Percentiles rank a stretch among this genome's conserved stretches.
Evolutionary conservation across 2,329 filamentous ascomycete genomes (phyloP).

Genomic region (Colletotrichum magnum): DNA sequence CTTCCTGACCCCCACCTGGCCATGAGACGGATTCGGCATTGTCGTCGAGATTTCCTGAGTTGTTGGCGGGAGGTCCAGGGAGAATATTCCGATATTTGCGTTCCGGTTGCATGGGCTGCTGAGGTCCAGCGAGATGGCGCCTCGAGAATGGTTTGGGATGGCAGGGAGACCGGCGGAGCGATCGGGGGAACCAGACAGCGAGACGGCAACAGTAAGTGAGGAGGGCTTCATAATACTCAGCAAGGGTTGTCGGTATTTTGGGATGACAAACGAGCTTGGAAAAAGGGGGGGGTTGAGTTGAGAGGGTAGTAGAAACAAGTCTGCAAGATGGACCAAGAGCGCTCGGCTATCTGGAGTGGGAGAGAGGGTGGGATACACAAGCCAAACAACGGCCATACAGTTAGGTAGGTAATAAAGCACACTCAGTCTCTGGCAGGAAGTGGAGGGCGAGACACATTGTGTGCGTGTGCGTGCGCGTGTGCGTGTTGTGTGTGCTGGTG

Average conservation of each 20-base stretch:
- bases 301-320: neutral
- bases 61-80: slow-evolving; percentile 15
- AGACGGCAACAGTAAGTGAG: neutral
- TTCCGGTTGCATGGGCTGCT: slow-evolving; percentile 37
- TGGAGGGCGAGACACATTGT: neutral
- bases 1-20: slow-evolving; percentile 10
- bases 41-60: neutral
- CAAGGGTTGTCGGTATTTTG: neutral
- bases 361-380: neutral
- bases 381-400: neutral
- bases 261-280: neutral
- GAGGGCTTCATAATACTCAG: slow-evolving; percentile 18
- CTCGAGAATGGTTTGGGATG: neutral
- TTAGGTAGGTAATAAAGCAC: no score
- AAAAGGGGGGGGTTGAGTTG: neutral
- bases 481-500: slow-evolving; percentile 6
- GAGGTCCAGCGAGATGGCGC: slow-evolving; percentile 3
- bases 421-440: neutral
- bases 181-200: slow-evolving; percentile 3
- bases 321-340: neutral
- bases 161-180: slow-evolving; percentile 9
- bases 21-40: neutral
- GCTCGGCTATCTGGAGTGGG: neutral
- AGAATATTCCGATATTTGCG: slow-evolving; percentile 36
- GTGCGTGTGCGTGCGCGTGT: no score